Percentiles rank a stretch among this genome's conserved stretches.
phyloP scores from a whole-genome alignment of 2,329 filamentous ascomycete genomes.

The Pseudogymnoascus sp. region DNA sequence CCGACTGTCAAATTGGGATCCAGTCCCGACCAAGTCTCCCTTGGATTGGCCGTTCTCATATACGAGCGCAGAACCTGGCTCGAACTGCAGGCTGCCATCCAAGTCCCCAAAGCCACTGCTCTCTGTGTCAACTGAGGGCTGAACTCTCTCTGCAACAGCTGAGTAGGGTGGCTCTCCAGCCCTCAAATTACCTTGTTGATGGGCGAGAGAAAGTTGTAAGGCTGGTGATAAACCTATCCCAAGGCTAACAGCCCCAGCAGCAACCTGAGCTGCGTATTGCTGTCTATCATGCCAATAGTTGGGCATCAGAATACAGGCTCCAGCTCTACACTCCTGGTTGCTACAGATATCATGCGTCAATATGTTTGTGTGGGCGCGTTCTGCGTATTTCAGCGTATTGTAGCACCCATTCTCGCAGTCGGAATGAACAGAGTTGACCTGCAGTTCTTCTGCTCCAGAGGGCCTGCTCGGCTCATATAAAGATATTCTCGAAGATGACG shows the following conservation, averaged over 20 bases:
- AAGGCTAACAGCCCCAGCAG: background rate
- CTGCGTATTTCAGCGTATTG: background rate
- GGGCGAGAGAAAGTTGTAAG: background rate
- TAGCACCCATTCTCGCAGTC: background rate
- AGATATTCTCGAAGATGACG: background rate
- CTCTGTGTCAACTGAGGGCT: too few relatives aligned
- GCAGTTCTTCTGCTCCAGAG: background rate
- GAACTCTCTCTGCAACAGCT: background rate
- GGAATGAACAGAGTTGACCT: background rate
- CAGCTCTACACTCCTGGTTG: too few relatives aligned
- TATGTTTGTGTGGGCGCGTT: too few relatives aligned
- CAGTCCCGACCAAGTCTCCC: background rate
- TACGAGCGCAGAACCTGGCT: background rate
- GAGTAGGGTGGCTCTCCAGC: background rate
- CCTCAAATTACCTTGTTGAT: background rate
- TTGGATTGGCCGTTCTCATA: background rate
- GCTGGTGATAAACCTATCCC: background rate
- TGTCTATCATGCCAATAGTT: background rate
- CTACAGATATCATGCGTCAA: too few relatives aligned
- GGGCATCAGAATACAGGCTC: too few relatives aligned
- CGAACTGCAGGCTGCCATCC: background rate
- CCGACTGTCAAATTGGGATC: background rate
- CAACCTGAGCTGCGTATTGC: background rate
- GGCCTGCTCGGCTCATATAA: too few relatives aligned
- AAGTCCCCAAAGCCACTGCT: background rate